phyloP scores from a whole-genome alignment of 192 early-diverging fungal species.

The Coemansia sp. region DNA sequence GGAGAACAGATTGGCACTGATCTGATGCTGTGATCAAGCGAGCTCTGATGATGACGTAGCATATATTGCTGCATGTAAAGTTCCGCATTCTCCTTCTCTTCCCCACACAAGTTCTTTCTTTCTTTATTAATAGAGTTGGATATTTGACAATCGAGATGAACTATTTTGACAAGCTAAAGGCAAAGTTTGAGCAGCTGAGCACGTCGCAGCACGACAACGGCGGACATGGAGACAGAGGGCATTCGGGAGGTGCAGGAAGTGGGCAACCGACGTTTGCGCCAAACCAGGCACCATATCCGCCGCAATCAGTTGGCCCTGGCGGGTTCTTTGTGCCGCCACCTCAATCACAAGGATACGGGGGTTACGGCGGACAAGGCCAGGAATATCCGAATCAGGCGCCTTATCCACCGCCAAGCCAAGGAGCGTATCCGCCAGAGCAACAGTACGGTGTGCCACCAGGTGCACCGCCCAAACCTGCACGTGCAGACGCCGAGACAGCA shows the following conservation, averaged over 20 bases:
- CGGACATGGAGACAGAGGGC: neutral
- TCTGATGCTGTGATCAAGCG: no score
- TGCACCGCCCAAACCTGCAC: neutral
- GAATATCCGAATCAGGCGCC: conserved; percentile 13
- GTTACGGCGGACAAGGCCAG: neutral
- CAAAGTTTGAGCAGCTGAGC: conserved; percentile 42
- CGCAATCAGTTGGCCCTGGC: neutral
- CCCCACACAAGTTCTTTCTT: neutral
- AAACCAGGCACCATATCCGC: conserved; percentile 2
- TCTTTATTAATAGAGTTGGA: neutral
- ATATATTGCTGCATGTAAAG: neutral
- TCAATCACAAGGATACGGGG: conserved; percentile 2
- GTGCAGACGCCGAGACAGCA: neutral
- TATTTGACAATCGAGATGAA: conserved; percentile 13
- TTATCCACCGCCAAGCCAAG: conserved; percentile 20
- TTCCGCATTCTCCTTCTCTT: neutral
- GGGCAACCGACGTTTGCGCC: neutral
- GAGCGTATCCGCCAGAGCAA: neutral
- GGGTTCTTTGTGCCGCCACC: conserved; percentile 14
- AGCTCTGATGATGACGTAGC: neutral
- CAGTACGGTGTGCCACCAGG: neutral
- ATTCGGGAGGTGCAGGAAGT: conserved; percentile 2
- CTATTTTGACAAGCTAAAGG: conserved; percentile 38
- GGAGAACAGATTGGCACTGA: no score
- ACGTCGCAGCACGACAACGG: conserved; percentile 11